A percentile compares a stretch with the other conserved stretches of the same genome.
phyloP scores from a whole-genome alignment of 257 asterid genomes.

The Solanum chilense region DNA sequence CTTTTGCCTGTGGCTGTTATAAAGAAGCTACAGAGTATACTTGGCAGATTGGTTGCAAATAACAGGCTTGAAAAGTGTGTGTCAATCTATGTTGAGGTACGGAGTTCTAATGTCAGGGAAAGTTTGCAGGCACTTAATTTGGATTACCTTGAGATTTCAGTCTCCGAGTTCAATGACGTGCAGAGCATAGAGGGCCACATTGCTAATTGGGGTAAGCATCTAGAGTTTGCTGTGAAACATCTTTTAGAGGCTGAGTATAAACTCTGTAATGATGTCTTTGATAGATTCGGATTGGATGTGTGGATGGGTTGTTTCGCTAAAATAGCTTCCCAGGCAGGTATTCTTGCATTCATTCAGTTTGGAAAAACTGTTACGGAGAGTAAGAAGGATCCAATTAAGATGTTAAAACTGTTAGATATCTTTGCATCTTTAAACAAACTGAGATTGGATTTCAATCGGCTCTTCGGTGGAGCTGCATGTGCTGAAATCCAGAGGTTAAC shows the following conservation, averaged over 20 bases:
- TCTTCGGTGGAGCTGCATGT: slow-evolving; percentile 80
- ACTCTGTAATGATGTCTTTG: slow-evolving; percentile 70
- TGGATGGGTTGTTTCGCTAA: slow-evolving; percentile 77
- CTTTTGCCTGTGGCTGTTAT: slow-evolving; percentile 67
- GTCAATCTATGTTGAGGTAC: slow-evolving; percentile 60
- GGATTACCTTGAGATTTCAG: slow-evolving; percentile 85
- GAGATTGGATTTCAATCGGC: slow-evolving; percentile 78
- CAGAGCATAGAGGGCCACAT: slow-evolving; percentile 67
- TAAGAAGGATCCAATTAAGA: slow-evolving; percentile 85
- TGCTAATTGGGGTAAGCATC: slow-evolving; percentile 74
- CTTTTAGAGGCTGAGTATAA: slow-evolving; percentile 78
- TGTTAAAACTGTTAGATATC: slow-evolving; percentile 64
- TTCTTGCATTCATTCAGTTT: slow-evolving; percentile 73
- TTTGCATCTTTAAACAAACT: slow-evolving; percentile 71
- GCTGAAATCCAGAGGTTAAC: slow-evolving; percentile 75
- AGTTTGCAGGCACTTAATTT: slow-evolving; percentile 70
- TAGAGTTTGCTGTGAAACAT: slow-evolving; percentile 84
- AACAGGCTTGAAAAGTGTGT: slow-evolving; percentile 65
- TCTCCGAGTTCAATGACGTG: slow-evolving; percentile 68
- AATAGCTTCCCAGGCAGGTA: slow-evolving; percentile 77
- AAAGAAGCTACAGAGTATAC: slow-evolving; percentile 67
- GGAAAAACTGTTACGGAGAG: slow-evolving; percentile 83
- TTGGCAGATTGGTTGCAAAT: slow-evolving; percentile 53
- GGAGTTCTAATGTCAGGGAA: slow-evolving; percentile 69
- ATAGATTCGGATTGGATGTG: slow-evolving; percentile 63